Base-by-base conservation (phyloP, 495 filamentous ascomycete genomes). In the Penicillium canescens region DNA sequence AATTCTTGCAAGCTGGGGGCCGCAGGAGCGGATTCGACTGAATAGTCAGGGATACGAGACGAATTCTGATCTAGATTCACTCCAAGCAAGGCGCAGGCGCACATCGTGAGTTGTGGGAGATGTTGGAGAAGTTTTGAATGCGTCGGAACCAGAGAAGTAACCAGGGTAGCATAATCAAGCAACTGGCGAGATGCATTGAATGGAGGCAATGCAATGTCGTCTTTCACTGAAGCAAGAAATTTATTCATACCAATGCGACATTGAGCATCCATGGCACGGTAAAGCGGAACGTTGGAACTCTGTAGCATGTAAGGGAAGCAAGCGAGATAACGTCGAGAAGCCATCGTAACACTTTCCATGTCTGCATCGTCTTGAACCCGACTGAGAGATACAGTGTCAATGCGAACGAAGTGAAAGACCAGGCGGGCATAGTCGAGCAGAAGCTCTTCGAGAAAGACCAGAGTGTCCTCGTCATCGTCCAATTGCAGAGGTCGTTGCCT, bases 371-470 rank as follows among this genome's bases (percentile, higher is more conserved):
- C 55, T 20, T 55, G 38, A 14, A 66, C 28, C 16, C 63, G 61
- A 13, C 46, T 54, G 42, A 76, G 45, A 13, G 59, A 18, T 9
- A 53, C 6, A 31, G 45, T 70, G 48, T 78, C 75, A 51, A 73
- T 47, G n/a, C 49, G 51, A 21, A 76, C 40, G 14, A 78, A 52
- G 31, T 74, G 74, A 7, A 75, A 44, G 3, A 71, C 52, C 18
- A 78, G 57, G 11, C 59, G 63, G 28, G 65, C 65, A 49, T 61
- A 77, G 38, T 62, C 55, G 16, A 72, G 42, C 42, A 76, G 55
- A 18, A 76, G 72, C 14, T 73, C 71, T 50, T 75, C 68, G 10
- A 77, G 50, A 37, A 61, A 65, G 4, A 28, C 33, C 57, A 63
- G 64, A 14, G 55, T 42, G 4, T 59, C 61, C 8, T 53, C 50